These are phyloP conservation scores for Plasmodium fragile DNA, from an alignment of 169 alveolate genomes.

Conservation along the genomic window DNA sequence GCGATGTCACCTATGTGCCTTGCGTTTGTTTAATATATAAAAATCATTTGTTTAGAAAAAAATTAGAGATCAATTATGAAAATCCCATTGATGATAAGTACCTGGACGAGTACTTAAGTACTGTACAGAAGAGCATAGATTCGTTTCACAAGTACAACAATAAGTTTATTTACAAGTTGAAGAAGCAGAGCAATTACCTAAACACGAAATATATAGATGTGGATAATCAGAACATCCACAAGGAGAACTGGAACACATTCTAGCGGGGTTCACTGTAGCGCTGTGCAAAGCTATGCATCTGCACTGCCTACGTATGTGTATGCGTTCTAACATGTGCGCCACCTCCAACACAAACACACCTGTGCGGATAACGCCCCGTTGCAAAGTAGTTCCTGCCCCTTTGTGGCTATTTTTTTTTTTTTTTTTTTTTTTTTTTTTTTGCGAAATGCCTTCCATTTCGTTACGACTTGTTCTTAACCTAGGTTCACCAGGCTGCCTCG, in stretches of 20 bases:
- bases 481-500: neutral
- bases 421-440: neutral
- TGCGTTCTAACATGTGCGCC: neutral
- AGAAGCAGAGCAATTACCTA: conserved; percentile 66
- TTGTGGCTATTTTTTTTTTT: neutral
- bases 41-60: conserved; percentile 63
- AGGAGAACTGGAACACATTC: conserved; percentile 74
- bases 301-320: neutral
- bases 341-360: neutral
- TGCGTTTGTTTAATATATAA: conserved; percentile 56
- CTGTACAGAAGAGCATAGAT: conserved; percentile 55
- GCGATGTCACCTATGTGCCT: conserved; percentile 64
- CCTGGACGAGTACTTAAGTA: conserved; percentile 29
- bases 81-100: conserved; percentile 46
- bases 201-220: conserved; percentile 66
- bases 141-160: conserved; percentile 44
- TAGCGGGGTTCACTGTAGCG: neutral
- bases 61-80: conserved; percentile 66
- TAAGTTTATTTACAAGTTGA: conserved; percentile 37
- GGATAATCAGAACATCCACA: conserved; percentile 69
- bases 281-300: neutral
- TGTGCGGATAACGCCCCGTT: neutral
- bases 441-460: neutral
- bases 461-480: neutral
- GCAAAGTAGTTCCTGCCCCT: neutral